These are phyloP conservation scores for Leucocoprinus birnbaumii DNA, from an alignment of 768 basidiomycete species.

Conservation along the genomic window DNA sequence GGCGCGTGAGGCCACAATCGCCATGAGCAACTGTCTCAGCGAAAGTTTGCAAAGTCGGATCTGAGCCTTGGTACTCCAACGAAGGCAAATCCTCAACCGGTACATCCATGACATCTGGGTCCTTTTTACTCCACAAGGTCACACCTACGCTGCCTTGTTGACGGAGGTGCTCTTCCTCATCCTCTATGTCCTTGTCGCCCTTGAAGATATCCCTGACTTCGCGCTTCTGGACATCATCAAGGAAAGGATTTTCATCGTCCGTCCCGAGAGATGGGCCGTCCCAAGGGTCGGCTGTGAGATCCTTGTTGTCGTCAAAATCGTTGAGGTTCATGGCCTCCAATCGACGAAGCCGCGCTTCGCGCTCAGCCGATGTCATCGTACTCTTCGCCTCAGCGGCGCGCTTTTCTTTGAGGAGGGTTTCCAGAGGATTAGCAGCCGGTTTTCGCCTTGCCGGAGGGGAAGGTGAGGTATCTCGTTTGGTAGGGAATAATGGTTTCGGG, in stretches of 20 bases:
- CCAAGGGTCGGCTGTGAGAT: neutral
- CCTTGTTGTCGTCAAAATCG: constrained; percentile 9
- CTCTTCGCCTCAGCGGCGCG: constrained; percentile 38
- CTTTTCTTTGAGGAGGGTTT: constrained; percentile 54
- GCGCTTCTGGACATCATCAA: constrained; percentile 3
- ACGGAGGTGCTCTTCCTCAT: constrained; percentile 24
- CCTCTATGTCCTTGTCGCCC: constrained; percentile 20
- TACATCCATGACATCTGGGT: neutral
- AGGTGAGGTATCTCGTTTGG: neutral
- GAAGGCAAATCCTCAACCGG: neutral
- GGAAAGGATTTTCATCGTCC: constrained; percentile 5
- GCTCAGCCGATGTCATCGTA: constrained; percentile 34
- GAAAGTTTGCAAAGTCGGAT: constrained; percentile 2
- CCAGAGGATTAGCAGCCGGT: constrained; percentile 43
- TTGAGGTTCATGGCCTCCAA: constrained; percentile 22
- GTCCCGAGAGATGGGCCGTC: neutral
- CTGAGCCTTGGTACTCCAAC: neutral
- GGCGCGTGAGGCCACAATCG: neutral
- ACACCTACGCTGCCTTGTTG: constrained; percentile 4
- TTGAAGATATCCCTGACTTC: constrained; percentile 5
- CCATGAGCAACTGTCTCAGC: constrained; percentile 7
- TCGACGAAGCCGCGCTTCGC: constrained; percentile 37
- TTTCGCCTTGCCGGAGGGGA: constrained; percentile 7
- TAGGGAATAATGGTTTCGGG: neutral
- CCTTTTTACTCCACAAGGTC: neutral